These are phyloP conservation scores for Pilobolus umbonatus DNA, from an alignment of 192 early-diverging fungal species.

Conservation along the genomic window DNA sequence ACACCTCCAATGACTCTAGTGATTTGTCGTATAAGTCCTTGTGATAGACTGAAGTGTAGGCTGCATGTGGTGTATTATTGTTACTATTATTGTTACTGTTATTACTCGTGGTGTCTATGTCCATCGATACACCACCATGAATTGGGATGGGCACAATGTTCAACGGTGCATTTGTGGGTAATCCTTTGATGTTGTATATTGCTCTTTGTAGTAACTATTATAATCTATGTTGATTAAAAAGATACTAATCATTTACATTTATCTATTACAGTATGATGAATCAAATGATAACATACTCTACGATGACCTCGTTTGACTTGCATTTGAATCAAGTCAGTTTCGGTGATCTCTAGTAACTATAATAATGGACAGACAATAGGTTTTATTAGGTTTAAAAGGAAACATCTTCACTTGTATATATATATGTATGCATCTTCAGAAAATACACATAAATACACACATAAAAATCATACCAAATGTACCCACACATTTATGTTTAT, in stretches of 20 bases:
- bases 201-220: constrained; percentile 38
- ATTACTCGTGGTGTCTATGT: not conserved
- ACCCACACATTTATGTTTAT: too few species aligned
- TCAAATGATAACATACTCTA: constrained; percentile 25
- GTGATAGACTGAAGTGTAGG: not conserved
- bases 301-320: constrained; percentile 40
- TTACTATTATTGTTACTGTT: not conserved
- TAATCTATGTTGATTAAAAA: too few species aligned
- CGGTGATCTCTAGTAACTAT: constrained; percentile 37
- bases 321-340: constrained; percentile 34
- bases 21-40: not conserved
- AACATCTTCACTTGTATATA: not conserved
- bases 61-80: not conserved
- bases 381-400: not conserved
- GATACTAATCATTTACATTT: not conserved
- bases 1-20: not conserved
- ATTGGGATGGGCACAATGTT: constrained; percentile 10
- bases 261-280: not conserved
- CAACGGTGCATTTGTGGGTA: constrained; percentile 25
- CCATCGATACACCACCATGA: too few species aligned
- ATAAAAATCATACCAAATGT: too few species aligned
- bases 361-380: not conserved
- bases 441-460: too few species aligned
- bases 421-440: too few species aligned
- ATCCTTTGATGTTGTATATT: constrained; percentile 25